Conservation (phyloP, 192 early-diverging fungal species). For the Coemansia sp. region DNA sequence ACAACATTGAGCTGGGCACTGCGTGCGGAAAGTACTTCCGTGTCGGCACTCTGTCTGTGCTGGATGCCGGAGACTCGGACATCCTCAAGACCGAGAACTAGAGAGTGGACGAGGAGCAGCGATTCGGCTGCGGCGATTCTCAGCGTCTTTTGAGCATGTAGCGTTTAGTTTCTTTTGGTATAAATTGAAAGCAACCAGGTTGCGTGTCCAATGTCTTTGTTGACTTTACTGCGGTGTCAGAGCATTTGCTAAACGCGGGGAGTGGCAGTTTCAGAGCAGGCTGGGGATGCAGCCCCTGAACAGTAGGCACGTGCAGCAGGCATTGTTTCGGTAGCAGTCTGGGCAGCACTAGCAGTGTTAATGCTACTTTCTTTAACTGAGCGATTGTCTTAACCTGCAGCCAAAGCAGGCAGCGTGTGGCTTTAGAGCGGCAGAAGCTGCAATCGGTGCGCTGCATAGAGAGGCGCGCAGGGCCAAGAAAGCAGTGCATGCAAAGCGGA, state of each 20-base stretch:
- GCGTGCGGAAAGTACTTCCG: constrained; percentile 99
- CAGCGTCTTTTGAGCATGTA: constrained; percentile 7
- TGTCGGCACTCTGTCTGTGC: constrained; percentile 89
- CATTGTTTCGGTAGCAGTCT: constrained; percentile 9
- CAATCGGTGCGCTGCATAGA: constrained; percentile 6
- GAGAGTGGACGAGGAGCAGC: constrained; percentile 2
- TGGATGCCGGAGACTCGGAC: constrained; percentile 97
- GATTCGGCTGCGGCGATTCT: not conserved
- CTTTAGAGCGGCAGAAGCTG: constrained; percentile 7
- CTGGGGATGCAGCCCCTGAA: not conserved
- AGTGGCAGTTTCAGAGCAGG: constrained; percentile 3
- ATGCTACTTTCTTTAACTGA: constrained; percentile 26
- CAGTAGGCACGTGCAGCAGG: not conserved
- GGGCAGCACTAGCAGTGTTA: constrained; percentile 8
- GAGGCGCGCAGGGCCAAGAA: not conserved
- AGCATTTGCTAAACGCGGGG: constrained; percentile 1
- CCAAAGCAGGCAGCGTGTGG: not conserved
- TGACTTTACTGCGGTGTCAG: constrained; percentile 5
- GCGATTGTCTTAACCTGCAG: constrained; percentile 27
- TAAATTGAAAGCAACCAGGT: constrained; percentile 2
- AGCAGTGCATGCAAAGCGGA: constrained; percentile 3
- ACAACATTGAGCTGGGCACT: constrained; percentile 99
- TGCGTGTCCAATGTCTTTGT: constrained; percentile 1
- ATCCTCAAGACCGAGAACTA: constrained; percentile 65
- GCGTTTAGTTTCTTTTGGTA: constrained; percentile 7